Evolutionary conservation across 768 basidiomycete genomes (phyloP), one percentile per base, ranked within the genome.

Genomic region (Pleurotus djamor): DNA sequence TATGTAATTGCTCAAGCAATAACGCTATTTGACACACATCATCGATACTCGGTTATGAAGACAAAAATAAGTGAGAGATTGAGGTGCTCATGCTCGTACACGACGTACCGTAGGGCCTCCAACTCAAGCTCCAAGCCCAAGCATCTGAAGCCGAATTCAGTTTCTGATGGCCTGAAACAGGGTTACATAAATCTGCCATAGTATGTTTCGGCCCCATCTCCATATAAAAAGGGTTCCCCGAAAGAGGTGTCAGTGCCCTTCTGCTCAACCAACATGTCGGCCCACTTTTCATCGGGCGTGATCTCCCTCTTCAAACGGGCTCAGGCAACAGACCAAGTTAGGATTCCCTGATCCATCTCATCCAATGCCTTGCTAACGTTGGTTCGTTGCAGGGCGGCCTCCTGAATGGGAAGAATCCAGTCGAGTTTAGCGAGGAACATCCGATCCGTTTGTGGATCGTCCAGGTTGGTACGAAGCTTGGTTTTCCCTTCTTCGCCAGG

Each of bases 401-500:
- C 33, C 71, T 96, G 57, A 84, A 78, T 47, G 93, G 93, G 0
- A 79, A 84, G 54, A 85, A 95, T 66, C 94, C 93, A 0, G 78
- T 86, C 0, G 71, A 73, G 2, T 85, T 87, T 72, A 88, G 89
- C 60, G 63, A 78, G 1, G 59, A 70, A 1, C 92, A 94, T 68
- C 93, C 94, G 5, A 67, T 95, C 61, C 76, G 87, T 13, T 67
- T 91, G 68, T 92, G 88, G 88, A 87, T 89, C 59, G 81, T 92
- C 50, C 89, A 92, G 83, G 80, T 90, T 50, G 87, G 91, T 89
- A 61, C 61, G 84, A 69, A 33, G 35, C 44, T 17, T 36, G 49
- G 34, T 16, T 8, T 32, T 4, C 1, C 4, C 17, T 28, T 17
- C 12, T 28, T n/a, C 13, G 21, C 12, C 34, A 35, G 47, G 14